These are phyloP conservation scores for Metahyphopichia silvanorum DNA, from an alignment of 805 yeast genomes.

Conservation along the genomic window DNA sequence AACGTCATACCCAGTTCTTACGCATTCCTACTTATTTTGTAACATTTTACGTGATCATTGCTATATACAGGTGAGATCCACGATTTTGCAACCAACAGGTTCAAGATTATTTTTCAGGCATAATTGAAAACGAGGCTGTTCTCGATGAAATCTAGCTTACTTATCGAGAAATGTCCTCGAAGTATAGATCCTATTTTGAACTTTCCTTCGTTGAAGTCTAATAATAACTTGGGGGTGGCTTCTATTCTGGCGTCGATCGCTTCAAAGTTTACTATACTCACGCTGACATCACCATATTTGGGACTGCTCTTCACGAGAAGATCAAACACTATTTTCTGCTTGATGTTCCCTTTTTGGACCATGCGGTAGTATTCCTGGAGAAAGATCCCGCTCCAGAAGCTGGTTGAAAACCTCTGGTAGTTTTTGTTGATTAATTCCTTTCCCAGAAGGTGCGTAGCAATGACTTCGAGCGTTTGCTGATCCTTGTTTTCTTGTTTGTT, in stretches of 20 bases:
- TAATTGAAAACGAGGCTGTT: too few species aligned
- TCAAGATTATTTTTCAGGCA: too few species aligned
- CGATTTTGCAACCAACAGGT: too few species aligned
- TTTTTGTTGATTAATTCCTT: constrained; percentile 24
- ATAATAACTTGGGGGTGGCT: constrained; percentile 15
- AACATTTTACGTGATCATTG: too few species aligned
- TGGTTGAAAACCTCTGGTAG: constrained; percentile 19
- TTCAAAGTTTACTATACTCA: constrained; percentile 23
- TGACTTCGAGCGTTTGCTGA: constrained; percentile 6
- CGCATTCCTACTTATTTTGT: too few species aligned
- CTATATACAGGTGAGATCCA: too few species aligned
- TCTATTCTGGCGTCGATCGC: constrained; percentile 18
- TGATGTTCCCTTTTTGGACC: constrained; percentile 10
- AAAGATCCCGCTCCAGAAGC: constrained; percentile 38
- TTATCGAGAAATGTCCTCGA: constrained; percentile 14
- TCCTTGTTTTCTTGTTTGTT: background rate
- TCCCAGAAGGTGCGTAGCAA: constrained; percentile 29
- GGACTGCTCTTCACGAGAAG: constrained; percentile 21
- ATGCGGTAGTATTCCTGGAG: constrained; percentile 24
- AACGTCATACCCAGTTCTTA: too few species aligned
- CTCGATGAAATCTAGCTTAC: constrained; percentile 33
- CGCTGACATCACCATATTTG: constrained; percentile 23
- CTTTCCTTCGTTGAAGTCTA: constrained; percentile 15
- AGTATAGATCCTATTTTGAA: constrained; percentile 21
- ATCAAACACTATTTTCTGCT: constrained; percentile 17